These are phyloP conservation scores for Endoconidiophora laricicola DNA, from an alignment of 2,329 filamentous ascomycete genomes.

Conservation along the genomic window DNA sequence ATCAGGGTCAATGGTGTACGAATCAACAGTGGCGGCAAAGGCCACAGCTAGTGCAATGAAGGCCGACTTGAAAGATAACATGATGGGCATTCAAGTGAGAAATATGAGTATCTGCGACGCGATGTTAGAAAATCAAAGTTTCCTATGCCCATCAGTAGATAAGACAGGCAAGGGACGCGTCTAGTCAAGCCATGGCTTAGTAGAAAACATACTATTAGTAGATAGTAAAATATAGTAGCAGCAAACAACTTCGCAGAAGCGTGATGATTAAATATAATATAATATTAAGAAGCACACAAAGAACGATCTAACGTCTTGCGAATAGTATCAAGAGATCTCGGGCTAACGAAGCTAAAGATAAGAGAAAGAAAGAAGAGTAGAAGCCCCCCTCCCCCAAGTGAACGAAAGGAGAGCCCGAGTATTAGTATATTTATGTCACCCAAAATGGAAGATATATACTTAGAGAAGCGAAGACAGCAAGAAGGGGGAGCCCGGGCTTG, in stretches of 20 bases:
- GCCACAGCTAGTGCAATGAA: slow-evolving; percentile 31
- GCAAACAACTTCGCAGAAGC: too few species aligned
- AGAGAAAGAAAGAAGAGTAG: background rate
- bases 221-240: too few species aligned
- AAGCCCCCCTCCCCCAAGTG: background rate
- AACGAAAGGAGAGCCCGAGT: background rate
- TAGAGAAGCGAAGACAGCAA: background rate
- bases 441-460: background rate
- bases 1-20: slow-evolving; percentile 44
- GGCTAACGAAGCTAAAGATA: background rate
- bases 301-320: background rate
- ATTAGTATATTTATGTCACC: background rate
- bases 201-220: too few species aligned
- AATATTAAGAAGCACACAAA: background rate
- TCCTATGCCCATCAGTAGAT: too few species aligned
- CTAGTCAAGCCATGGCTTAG: too few species aligned
- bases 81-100: background rate
- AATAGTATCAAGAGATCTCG: background rate
- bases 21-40: slow-evolving; percentile 35
- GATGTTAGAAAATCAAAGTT: background rate
- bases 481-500: background rate
- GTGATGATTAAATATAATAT: background rate
- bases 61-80: slow-evolving; percentile 5
- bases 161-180: too few species aligned
- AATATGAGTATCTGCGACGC: background rate